Evolutionary conservation across 2,329 filamentous ascomycete species (phyloP).

Genomic region (Xylariaceae sp.): DNA sequence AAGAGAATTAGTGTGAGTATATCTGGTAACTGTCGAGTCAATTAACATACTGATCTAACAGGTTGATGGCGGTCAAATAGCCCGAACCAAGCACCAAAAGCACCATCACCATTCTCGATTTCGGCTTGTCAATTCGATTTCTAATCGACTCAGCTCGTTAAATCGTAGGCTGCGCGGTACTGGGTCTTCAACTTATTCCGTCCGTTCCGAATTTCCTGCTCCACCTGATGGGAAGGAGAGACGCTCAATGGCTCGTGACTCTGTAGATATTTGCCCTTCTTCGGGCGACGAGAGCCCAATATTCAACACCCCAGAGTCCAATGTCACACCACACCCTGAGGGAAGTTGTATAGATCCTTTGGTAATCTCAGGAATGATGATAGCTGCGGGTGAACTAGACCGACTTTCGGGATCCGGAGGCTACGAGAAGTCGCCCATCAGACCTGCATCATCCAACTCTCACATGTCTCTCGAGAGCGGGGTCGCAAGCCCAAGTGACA

Average conservation of each 20-base stretch:
- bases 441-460: constrained; percentile 11
- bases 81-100: constrained; percentile 12
- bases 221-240: constrained; percentile 21
- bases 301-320: constrained; percentile 25
- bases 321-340: constrained; percentile 5
- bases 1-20: constrained; percentile 6
- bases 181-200: constrained; percentile 22
- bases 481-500: constrained; percentile 6
- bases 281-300: constrained; percentile 24
- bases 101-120: constrained; percentile 13
- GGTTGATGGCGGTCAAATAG: constrained; percentile 8
- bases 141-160: constrained; percentile 18
- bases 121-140: constrained; percentile 13
- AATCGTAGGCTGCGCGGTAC: constrained; percentile 16
- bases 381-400: constrained; percentile 24
- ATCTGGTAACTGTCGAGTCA: background rate
- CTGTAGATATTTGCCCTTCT: constrained; percentile 23
- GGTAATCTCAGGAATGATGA: constrained; percentile 20
- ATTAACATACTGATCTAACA: constrained; percentile 7
- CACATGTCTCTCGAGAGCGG: constrained; percentile 7
- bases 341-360: constrained; percentile 15
- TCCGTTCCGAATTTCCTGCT: constrained; percentile 23
- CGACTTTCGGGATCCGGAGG: constrained; percentile 15
- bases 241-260: constrained; percentile 23
- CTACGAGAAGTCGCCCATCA: constrained; percentile 2